Base-by-base conservation (phyloP, 2,329 filamentous ascomycete genomes). In the Neoascochyta sp. region DNA sequence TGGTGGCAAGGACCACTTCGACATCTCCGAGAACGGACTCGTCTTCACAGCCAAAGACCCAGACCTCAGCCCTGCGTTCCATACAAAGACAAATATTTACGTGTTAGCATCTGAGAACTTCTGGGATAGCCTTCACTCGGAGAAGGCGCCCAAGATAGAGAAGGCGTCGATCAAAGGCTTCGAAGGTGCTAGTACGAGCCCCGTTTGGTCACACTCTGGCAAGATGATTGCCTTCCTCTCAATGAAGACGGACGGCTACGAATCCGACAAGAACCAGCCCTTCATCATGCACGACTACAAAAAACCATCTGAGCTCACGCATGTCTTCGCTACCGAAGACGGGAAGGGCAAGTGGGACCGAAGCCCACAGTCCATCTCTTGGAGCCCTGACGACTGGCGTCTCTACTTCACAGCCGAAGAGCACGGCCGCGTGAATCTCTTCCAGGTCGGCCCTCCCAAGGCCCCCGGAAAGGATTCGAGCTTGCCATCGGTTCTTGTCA, bases 11-110 rank as follows among this genome's bases (percentile, higher is more conserved):
- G 76, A 78, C n/a, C 82, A 93, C 60, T 95, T 89, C 50, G 86
- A 93, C 51, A 75, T 90, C 36, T 73, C 78, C 36, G 63, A 66
- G 16, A 62, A 68, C 24, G 83, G 81, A 1, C 71, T 90, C 29
- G 76, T 80, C 5, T 89, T 89, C 50, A 76, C 87, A 7, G 75
- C 85, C 7, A 86, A 86, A 46, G 84, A 88, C 48, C 83, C 83
- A 0, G 67, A 76, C 8, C 62, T 87, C 15, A 78, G 83, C 48
- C 78, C 76, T 3, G 84, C 85, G 0, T 74, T 83, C 34, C 78
- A 84, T 59, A 94, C 87, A 5, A 90, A 89, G 51, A 82, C 82
- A 1, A 84, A 92, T 52, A 74, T 93, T 17, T 94, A 92, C 62
- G 77, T 81, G 25, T 39, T 41, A 15, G 70, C 82, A 1, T 66